phyloP scores from a whole-genome alignment of 495 filamentous ascomycete species.

The Neurospora sp. region DNA sequence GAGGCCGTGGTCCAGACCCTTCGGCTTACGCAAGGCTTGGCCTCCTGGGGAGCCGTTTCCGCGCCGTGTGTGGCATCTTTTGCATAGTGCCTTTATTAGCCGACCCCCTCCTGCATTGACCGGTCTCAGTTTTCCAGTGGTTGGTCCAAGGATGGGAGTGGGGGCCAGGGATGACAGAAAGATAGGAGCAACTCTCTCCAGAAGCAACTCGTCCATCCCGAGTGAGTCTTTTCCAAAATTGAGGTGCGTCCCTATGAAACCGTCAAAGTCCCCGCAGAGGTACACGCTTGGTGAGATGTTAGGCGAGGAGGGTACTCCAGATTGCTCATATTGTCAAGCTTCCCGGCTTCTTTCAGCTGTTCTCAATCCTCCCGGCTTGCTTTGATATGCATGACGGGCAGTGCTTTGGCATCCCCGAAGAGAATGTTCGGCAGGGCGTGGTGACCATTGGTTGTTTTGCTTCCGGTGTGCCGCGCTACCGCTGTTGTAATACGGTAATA shows the following conservation, averaged over 20 bases:
- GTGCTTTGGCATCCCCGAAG: background rate
- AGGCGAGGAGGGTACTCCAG: background rate
- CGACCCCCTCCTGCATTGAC: constrained; percentile 17
- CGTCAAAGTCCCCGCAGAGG: background rate
- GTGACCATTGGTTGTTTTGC: constrained; percentile 8
- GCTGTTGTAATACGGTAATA: constrained; percentile 14
- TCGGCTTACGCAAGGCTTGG: constrained; percentile 2
- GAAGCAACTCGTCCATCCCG: background rate
- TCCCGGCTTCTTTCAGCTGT: background rate
- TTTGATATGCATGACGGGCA: background rate
- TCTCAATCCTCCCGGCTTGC: background rate
- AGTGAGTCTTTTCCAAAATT: background rate
- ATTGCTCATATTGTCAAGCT: background rate
- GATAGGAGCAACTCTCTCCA: background rate
- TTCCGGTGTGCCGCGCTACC: constrained; percentile 10
- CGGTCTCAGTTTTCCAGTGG: constrained; percentile 11
- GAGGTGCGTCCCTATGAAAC: background rate
- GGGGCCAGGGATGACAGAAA: background rate
- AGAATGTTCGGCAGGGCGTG: background rate
- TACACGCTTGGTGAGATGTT: background rate
- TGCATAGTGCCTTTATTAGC: constrained; percentile 15
- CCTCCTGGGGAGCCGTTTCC: background rate
- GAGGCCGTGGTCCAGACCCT: background rate
- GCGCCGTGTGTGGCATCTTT: constrained; percentile 4
- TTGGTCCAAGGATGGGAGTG: constrained; percentile 7